Percentiles rank a stretch among this genome's conserved stretches.
Evolutionary conservation across 495 filamentous ascomycete genomes (phyloP).

Genomic region (Endocarpon pusillum): DNA sequence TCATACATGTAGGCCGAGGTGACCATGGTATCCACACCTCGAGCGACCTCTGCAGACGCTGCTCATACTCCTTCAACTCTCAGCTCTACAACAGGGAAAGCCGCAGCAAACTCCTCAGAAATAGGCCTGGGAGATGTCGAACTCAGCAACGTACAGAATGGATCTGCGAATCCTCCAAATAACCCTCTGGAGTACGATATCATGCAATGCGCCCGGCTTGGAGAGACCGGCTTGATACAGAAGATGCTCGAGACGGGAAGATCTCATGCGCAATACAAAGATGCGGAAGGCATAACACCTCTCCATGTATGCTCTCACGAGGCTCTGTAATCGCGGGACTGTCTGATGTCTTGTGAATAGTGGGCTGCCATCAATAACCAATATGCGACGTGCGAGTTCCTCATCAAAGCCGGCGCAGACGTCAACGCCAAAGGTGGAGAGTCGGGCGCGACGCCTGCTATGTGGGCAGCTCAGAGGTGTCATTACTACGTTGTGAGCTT

Average conservation of each 20-base stretch:
- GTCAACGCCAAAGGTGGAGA: constrained; percentile 93
- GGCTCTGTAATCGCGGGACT: constrained; percentile 2
- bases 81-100: constrained; percentile 35
- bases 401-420: constrained; percentile 75
- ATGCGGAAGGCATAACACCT: constrained; percentile 86
- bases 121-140: constrained; percentile 41
- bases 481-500: constrained; percentile 75
- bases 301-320: constrained; percentile 54
- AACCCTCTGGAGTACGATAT: constrained; percentile 78
- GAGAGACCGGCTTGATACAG: constrained; percentile 74
- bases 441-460: constrained; percentile 76
- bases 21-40: too few species aligned
- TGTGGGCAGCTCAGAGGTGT: constrained; percentile 92
- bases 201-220: constrained; percentile 84
- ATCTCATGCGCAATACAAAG: constrained; percentile 59
- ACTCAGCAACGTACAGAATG: constrained; percentile 43
- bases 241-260: constrained; percentile 72
- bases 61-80: too few species aligned
- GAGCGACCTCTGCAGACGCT: too few species aligned
- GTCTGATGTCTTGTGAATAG: constrained; percentile 27
- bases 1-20: too few species aligned
- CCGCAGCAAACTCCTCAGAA: constrained; percentile 39
- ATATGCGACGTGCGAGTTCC: constrained; percentile 86
- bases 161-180: constrained; percentile 17
- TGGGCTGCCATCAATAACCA: constrained; percentile 99